phyloP scores from a whole-genome alignment of 306 rosid genomes.

The Glycine tomentella region DNA sequence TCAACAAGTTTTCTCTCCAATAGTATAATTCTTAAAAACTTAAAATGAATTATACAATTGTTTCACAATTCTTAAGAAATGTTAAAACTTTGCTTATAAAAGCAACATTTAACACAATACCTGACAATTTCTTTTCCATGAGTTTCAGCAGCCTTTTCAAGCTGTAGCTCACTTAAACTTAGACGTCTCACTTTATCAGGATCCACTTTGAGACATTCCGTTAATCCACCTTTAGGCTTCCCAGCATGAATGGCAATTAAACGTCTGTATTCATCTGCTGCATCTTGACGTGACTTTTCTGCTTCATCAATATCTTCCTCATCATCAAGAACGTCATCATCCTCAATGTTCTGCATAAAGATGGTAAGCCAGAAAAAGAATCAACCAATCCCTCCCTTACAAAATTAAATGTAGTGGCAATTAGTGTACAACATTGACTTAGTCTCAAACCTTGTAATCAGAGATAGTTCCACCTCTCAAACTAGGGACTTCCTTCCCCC shows the following conservation, averaged over 20 bases:
- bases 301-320: constrained; percentile 62
- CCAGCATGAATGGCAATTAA: constrained; percentile 98
- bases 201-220: constrained; percentile 81
- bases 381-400: constrained; percentile 30
- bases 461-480: constrained; percentile 53
- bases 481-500: constrained; percentile 88
- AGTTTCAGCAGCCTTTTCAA: constrained; percentile 74
- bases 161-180: constrained; percentile 94
- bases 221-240: constrained; percentile 95
- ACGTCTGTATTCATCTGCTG: constrained; percentile 71
- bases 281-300: constrained; percentile 53
- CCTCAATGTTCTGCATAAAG: constrained; percentile 57
- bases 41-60: too few relatives aligned
- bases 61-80: too few relatives aligned
- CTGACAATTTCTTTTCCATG: constrained; percentile 83
- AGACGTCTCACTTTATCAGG: constrained; percentile 88
- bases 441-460: constrained; percentile 68
- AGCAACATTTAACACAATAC: constrained; percentile 49
- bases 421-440: constrained; percentile 26
- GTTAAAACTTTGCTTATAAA: too few relatives aligned
- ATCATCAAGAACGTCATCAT: constrained; percentile 53
- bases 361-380: constrained; percentile 40
- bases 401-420: constrained; percentile 28
- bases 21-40: too few relatives aligned
- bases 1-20: too few relatives aligned